Conservation (phyloP, 257 asterid genomes). For the Oldenlandia corymbosa region DNA sequence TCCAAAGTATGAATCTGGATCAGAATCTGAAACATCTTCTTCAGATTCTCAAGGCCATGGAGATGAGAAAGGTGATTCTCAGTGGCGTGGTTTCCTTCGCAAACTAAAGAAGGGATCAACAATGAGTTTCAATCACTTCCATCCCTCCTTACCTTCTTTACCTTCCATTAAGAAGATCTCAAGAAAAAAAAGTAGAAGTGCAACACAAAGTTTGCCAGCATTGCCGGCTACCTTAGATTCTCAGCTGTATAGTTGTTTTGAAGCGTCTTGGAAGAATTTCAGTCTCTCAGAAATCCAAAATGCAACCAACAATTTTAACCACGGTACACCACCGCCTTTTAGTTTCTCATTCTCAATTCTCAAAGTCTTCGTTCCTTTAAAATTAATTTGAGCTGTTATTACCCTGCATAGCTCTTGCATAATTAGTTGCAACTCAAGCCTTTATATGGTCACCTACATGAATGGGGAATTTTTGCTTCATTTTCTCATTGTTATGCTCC, state of each 20-base stretch:
- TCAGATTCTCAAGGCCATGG: conserved; percentile 32
- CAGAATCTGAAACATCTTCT: conserved; percentile 34
- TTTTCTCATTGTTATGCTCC: no score
- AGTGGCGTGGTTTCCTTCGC: conserved; percentile 80
- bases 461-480: no score
- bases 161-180: conserved; percentile 72
- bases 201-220: conserved; percentile 44
- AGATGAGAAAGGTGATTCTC: conserved; percentile 44
- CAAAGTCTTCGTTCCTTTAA: not conserved
- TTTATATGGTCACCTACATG: no score
- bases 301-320: conserved; percentile 63
- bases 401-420: no score
- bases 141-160: conserved; percentile 73
- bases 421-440: no score
- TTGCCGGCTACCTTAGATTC: conserved; percentile 55
- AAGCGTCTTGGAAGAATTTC: conserved; percentile 79
- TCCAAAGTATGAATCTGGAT: conserved; percentile 29
- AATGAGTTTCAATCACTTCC: conserved; percentile 50
- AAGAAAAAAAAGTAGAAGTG: conserved; percentile 42
- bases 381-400: no score
- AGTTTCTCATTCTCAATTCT: not conserved
- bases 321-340: conserved; percentile 34
- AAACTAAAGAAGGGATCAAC: conserved; percentile 66
- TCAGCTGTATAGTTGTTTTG: conserved; percentile 59
- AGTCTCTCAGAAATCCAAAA: conserved; percentile 62